Evolutionary conservation across 495 filamentous ascomycete species (phyloP).

Genomic region (Neurospora sp.): DNA sequence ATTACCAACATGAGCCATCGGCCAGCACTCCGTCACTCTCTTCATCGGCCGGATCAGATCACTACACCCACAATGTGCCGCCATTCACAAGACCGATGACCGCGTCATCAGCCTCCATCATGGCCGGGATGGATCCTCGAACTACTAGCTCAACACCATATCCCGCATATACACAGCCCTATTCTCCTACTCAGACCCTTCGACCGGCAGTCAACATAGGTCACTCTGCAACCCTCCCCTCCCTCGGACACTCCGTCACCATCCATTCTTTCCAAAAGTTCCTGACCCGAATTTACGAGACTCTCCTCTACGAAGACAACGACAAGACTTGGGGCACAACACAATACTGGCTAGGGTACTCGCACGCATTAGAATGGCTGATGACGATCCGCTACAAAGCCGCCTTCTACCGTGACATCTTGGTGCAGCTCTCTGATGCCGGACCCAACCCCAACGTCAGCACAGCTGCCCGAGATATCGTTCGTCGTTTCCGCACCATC

Average conservation of each 20-base stretch:
- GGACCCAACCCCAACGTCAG: background rate
- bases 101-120: background rate
- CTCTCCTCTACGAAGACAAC: slow-evolving; percentile 13
- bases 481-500: slow-evolving; percentile 1
- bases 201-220: background rate
- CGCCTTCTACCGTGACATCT: slow-evolving; percentile 3
- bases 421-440: background rate
- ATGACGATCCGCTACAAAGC: slow-evolving; percentile 14
- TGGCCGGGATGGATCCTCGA: background rate
- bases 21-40: background rate
- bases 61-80: background rate
- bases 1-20: background rate
- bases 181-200: background rate
- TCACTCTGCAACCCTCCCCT: background rate
- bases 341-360: slow-evolving; percentile 13
- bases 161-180: background rate
- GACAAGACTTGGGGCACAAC: slow-evolving; percentile 16
- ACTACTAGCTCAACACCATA: background rate
- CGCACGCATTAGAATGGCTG: slow-evolving; percentile 11
- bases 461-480: background rate
- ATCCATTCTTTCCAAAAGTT: slow-evolving; percentile 5
- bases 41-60: background rate
- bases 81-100: background rate
- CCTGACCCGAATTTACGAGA: slow-evolving; percentile 7
- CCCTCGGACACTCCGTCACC: background rate